Conservation (phyloP, 805 yeast genomes). For the Kluyveromyces siamensis region DNA sequence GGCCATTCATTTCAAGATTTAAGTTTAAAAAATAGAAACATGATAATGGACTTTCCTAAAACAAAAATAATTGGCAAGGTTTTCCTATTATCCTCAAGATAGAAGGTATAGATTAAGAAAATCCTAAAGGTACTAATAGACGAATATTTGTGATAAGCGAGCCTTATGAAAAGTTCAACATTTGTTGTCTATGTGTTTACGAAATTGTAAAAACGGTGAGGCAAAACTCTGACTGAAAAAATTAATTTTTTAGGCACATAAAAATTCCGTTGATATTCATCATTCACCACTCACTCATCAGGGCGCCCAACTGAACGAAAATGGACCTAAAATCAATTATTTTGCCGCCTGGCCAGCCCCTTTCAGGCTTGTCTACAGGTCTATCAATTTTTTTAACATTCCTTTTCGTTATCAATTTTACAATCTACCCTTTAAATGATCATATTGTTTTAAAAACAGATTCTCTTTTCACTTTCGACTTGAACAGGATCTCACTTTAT, state of each 20-base stretch:
- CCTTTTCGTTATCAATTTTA: conserved; percentile 32
- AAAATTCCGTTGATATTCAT: background rate
- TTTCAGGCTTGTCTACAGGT: conserved; percentile 60
- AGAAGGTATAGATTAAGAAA: too few species aligned
- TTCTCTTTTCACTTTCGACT: conserved; percentile 40
- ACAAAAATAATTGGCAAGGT: too few species aligned
- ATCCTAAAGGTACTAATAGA: too few species aligned
- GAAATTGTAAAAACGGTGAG: background rate
- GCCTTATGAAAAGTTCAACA: too few species aligned
- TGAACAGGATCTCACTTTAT: conserved; percentile 45
- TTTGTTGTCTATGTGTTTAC: too few species aligned
- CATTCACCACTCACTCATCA: too few species aligned
- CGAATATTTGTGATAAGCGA: too few species aligned
- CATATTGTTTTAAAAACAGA: conserved; percentile 45
- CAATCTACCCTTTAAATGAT: conserved; percentile 23
- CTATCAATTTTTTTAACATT: conserved; percentile 44
- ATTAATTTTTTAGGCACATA: background rate
- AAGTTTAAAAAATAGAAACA: too few species aligned
- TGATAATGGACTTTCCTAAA: too few species aligned
- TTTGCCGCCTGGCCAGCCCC: conserved; percentile 21
- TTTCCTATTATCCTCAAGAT: too few species aligned
- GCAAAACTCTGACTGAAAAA: background rate
- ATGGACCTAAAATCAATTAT: conserved; percentile 7
- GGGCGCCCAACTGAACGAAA: background rate
- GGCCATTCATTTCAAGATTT: too few species aligned